Evolutionary conservation across 306 rosid species (phyloP).

Genomic region (Purshia tridentata): DNA sequence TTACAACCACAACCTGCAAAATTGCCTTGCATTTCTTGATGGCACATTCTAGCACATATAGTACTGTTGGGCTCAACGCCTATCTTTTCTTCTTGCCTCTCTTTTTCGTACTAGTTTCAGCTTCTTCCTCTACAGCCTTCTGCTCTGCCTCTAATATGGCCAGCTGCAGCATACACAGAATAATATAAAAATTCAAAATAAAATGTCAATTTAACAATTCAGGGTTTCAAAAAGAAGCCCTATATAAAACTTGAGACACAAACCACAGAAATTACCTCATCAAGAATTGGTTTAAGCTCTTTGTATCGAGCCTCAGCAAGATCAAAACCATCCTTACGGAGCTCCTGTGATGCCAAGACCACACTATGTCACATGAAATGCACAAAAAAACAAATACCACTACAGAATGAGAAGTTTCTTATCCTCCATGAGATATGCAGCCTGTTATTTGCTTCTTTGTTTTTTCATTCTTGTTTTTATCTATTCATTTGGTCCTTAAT

Average conservation of each 20-base stretch:
- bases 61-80: neutral
- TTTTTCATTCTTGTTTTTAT: neutral
- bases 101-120: constrained; percentile 69
- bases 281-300: constrained; percentile 96
- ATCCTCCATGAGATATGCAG: neutral
- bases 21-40: too few species aligned
- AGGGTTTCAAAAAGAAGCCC: neutral
- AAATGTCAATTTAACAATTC: neutral
- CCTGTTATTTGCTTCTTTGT: neutral
- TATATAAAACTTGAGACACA: neutral
- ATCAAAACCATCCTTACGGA: constrained; percentile 97
- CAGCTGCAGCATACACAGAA: constrained; percentile 52
- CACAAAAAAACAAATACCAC: neutral
- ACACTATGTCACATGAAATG: constrained; percentile 18
- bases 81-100: constrained; percentile 80
- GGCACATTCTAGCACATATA: neutral
- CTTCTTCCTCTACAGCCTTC: constrained; percentile 89
- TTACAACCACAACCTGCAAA: neutral
- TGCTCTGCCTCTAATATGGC: constrained; percentile 88
- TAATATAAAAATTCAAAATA: neutral
- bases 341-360: constrained; percentile 59
- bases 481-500: neutral
- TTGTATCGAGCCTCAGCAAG: constrained; percentile 80
- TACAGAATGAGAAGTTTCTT: neutral
- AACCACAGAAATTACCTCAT: constrained; percentile 62